These are phyloP conservation scores for Hyphopichia pseudoburtonii DNA, from an alignment of 1,139 yeast species.

Conservation along the genomic window DNA sequence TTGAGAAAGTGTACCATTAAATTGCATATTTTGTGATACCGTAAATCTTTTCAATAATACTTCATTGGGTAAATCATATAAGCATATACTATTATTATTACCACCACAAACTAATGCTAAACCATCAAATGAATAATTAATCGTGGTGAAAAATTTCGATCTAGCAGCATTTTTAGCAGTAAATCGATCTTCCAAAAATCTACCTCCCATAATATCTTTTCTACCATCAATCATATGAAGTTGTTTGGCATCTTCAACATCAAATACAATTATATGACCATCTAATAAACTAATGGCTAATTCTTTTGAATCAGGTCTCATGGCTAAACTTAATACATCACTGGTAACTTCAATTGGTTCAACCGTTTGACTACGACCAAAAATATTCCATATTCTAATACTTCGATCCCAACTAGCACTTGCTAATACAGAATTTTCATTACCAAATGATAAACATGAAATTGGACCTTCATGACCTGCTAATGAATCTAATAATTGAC, in stretches of 20 bases:
- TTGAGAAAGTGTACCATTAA: conserved; percentile 83
- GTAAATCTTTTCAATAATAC: conserved; percentile 79
- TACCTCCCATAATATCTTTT: conserved; percentile 83
- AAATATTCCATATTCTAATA: conserved; percentile 88
- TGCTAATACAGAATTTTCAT: conserved; percentile 75
- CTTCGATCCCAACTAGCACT: conserved; percentile 98
- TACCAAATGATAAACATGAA: conserved; percentile 82
- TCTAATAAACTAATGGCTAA: conserved; percentile 86
- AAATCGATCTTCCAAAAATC: conserved; percentile 81
- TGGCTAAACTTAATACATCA: conserved; percentile 80
- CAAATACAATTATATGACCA: conserved; percentile 85
- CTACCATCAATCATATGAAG: conserved; percentile 82
- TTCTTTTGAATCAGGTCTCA: conserved; percentile 91
- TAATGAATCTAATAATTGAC: conserved; percentile 81
- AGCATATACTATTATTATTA: conserved; percentile 84
- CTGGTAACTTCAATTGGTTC: conserved; percentile 87
- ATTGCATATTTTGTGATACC: conserved; percentile 84
- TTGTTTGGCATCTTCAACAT: conserved; percentile 79
- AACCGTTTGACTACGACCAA: conserved; percentile 78
- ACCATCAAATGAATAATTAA: conserved; percentile 90
- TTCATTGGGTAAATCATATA: conserved; percentile 86
- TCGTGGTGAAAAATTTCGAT: conserved; percentile 78
- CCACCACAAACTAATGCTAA: conserved; percentile 88
- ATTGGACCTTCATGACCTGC: conserved; percentile 97
- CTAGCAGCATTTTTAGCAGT: conserved; percentile 78